These are phyloP conservation scores for Firmiana major DNA, from an alignment of 345 rosid genomes.

Conservation along the genomic window DNA sequence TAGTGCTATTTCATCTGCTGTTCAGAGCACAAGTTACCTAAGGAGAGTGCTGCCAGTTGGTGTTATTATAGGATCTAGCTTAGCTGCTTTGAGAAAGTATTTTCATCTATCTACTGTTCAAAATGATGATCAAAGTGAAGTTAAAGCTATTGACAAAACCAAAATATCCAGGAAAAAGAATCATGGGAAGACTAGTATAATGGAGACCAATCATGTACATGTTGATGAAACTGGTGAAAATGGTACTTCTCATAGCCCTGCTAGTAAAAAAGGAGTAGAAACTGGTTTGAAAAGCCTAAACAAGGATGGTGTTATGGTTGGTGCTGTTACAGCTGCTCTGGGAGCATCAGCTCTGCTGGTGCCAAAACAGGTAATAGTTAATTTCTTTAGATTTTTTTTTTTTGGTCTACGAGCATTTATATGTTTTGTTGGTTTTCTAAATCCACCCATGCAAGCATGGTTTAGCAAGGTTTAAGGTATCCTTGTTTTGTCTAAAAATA, in stretches of 20 bases:
- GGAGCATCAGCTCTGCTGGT: slow-evolving; percentile 84
- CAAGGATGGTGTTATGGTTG: slow-evolving; percentile 58
- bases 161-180: slow-evolving; percentile 19
- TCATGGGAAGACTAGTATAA: slow-evolving; percentile 9
- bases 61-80: slow-evolving; percentile 75
- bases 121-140: slow-evolving; percentile 29
- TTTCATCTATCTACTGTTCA: slow-evolving; percentile 48
- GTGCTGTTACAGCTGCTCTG: slow-evolving; percentile 85
- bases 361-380: slow-evolving; percentile 53
- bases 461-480: background rate
- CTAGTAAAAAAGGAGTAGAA: slow-evolving; percentile 27
- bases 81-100: slow-evolving; percentile 79
- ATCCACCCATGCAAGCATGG: background rate
- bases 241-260: slow-evolving; percentile 16
- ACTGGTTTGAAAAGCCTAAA: slow-evolving; percentile 27
- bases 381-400: slow-evolving; percentile 8
- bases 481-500: background rate
- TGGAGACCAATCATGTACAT: slow-evolving; percentile 20
- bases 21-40: slow-evolving; percentile 58
- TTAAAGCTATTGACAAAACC: too few relatives aligned
- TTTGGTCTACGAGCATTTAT: background rate
- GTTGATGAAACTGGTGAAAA: slow-evolving; percentile 19
- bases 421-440: background rate
- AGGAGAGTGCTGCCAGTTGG: slow-evolving; percentile 75
- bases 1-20: slow-evolving; percentile 66